Evolutionary conservation across 2,329 filamentous ascomycete genomes (phyloP).

Genomic region (Pseudopithomyces chartarum): DNA sequence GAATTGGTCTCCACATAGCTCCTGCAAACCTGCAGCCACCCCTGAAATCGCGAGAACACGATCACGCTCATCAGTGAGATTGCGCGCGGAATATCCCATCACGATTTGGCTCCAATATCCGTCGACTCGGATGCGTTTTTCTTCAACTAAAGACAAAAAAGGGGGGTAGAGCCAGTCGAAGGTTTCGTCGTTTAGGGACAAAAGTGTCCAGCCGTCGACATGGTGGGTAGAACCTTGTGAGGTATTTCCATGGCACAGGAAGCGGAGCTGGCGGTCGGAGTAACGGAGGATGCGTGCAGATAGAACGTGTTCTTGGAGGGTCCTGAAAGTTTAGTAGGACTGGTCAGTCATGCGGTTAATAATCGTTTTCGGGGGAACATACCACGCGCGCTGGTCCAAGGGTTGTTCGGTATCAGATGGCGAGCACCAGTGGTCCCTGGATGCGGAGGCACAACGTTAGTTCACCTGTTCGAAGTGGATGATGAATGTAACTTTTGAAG

Average conservation of each 20-base stretch:
- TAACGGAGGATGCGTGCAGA: background rate
- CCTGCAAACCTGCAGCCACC: background rate
- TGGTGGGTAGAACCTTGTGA: background rate
- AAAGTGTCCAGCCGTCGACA: background rate
- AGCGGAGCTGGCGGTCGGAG: background rate
- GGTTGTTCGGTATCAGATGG: too few species aligned
- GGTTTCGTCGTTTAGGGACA: too few species aligned
- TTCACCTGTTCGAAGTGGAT: too few species aligned
- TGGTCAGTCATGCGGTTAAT: too few species aligned
- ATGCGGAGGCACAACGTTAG: too few species aligned
- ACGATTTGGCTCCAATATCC: background rate
- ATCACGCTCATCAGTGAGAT: background rate
- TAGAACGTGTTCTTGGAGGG: background rate
- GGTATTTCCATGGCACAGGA: background rate
- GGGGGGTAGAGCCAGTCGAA: background rate
- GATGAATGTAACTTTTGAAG: too few species aligned
- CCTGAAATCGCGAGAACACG: background rate
- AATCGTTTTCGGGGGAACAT: too few species aligned
- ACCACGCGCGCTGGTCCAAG: too few species aligned
- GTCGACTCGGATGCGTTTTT: background rate
- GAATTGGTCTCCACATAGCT: background rate
- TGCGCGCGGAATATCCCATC: background rate
- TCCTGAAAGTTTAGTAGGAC: too few species aligned
- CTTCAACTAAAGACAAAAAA: too few species aligned
- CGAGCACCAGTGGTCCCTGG: too few species aligned